Evolutionary conservation across 495 filamentous ascomycete genomes (phyloP).

Genomic region (Choiromyces venosus): DNA sequence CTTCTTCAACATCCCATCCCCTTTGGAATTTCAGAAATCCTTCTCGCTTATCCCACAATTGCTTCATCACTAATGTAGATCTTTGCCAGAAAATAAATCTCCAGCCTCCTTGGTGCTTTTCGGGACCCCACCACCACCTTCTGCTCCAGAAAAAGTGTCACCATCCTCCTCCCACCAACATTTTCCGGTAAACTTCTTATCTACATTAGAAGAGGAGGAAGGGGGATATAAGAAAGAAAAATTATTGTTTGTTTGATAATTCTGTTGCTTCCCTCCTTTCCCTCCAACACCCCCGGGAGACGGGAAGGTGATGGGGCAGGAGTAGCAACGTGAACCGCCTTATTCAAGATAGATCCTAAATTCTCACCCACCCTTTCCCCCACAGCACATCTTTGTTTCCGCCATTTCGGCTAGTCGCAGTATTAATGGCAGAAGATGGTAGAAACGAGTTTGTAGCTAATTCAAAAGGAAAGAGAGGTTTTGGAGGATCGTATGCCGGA

Average conservation of each 20-base stretch:
- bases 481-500: too few species aligned
- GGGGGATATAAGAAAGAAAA: too few species aligned
- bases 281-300: conserved; percentile 75
- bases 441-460: too few species aligned
- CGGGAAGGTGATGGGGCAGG: conserved; percentile 95
- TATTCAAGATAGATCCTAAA: too few species aligned
- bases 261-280: conserved; percentile 94
- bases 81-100: conserved; percentile 84
- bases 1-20: conserved; percentile 62
- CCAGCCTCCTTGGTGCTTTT: conserved; percentile 80
- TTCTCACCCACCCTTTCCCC: conserved; percentile 40
- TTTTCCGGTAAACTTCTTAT: conserved; percentile 60
- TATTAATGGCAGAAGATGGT: too few species aligned
- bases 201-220: too few species aligned
- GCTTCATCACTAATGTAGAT: conserved; percentile 81
- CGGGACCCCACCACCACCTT: conserved; percentile 76
- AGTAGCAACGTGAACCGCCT: conserved; percentile 94
- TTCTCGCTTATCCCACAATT: conserved; percentile 91
- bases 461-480: too few species aligned
- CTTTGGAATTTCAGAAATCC: conserved; percentile 83
- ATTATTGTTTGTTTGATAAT: too few species aligned
- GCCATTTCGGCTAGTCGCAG: conserved; percentile 71
- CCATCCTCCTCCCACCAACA: conserved; percentile 77
- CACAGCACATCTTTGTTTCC: conserved; percentile 31
- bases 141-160: conserved; percentile 48